Evolutionary conservation across 2,329 filamentous ascomycete species (phyloP).

Genomic region (Coniochaeta prunicola): DNA sequence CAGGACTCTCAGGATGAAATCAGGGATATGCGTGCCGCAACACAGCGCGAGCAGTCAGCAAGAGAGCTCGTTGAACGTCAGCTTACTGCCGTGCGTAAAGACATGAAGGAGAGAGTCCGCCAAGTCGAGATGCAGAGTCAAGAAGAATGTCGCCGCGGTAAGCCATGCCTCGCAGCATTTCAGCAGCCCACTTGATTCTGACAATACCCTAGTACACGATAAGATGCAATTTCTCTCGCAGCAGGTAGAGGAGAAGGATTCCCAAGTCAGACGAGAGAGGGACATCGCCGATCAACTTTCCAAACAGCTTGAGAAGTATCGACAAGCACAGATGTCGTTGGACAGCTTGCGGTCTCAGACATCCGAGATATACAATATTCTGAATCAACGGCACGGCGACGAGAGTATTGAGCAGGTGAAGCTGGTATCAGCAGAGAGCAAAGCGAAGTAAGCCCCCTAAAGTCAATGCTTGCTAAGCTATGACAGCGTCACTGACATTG

Average conservation of each 20-base stretch:
- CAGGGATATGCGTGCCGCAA: slow-evolving; percentile 25
- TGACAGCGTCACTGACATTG: not conserved
- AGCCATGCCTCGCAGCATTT: not conserved
- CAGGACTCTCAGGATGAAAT: slow-evolving; percentile 24
- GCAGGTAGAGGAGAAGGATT: not conserved
- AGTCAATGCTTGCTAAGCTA: not conserved
- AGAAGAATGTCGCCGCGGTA: slow-evolving; percentile 11
- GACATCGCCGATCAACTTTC: not conserved
- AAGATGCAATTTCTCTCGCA: not conserved
- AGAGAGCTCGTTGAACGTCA: slow-evolving; percentile 22
- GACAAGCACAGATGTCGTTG: not conserved
- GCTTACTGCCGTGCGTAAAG: slow-evolving; percentile 22
- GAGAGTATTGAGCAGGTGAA: not conserved
- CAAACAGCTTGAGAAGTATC: not conserved
- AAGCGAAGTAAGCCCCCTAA: not conserved
- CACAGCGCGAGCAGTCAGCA: slow-evolving; percentile 12
- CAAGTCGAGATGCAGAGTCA: slow-evolving; percentile 12
- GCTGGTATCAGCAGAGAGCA: not conserved
- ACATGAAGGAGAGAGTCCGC: slow-evolving; percentile 18
- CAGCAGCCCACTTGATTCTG: not conserved
- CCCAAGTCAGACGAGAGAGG: not conserved
- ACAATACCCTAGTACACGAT: slow-evolving; percentile 9
- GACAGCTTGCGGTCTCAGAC: not conserved
- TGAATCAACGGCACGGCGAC: not conserved
- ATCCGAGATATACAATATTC: not conserved